phyloP scores from a whole-genome alignment of 2,329 filamentous ascomycete genomes.

The Huntiella bhutanensis region DNA sequence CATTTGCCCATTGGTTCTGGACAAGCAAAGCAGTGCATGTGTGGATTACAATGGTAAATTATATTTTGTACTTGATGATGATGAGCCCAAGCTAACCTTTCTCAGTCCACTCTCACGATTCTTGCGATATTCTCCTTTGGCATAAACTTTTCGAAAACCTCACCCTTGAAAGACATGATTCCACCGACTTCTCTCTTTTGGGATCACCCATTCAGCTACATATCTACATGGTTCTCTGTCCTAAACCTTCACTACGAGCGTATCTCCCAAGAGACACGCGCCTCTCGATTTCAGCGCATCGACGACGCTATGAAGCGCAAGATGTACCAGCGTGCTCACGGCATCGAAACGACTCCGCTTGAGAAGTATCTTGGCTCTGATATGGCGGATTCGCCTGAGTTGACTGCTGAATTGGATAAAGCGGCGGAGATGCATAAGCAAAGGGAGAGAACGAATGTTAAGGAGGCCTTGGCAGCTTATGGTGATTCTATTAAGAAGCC shows the following conservation, averaged over 20 bases:
- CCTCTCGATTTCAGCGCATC: conserved; percentile 51
- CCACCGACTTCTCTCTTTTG: conserved; percentile 51
- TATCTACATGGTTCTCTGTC: conserved; percentile 48
- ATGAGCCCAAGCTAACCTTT: too few relatives aligned
- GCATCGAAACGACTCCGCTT: conserved; percentile 46
- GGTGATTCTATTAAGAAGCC: background rate
- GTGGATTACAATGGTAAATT: conserved; percentile 60
- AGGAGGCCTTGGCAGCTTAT: conserved; percentile 1
- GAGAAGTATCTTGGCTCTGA: conserved; percentile 21
- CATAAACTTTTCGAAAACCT: conserved; percentile 60
- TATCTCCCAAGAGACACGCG: conserved; percentile 45
- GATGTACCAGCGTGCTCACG: conserved; percentile 73
- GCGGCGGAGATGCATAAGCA: conserved; percentile 18
- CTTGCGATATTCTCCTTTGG: conserved; percentile 57
- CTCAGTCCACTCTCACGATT: conserved; percentile 43
- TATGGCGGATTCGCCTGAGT: background rate
- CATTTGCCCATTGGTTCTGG: conserved; percentile 70
- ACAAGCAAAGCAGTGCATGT: conserved; percentile 59
- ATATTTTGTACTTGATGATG: too few relatives aligned
- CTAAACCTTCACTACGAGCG: conserved; percentile 60
- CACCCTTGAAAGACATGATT: conserved; percentile 62
- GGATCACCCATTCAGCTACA: conserved; percentile 48
- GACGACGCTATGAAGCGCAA: conserved; percentile 79
- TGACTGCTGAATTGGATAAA: background rate
- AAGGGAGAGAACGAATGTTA: conserved; percentile 15